Base-by-base conservation (phyloP, 139 green algal genomes). In the Chlorella sorokiniana region DNA sequence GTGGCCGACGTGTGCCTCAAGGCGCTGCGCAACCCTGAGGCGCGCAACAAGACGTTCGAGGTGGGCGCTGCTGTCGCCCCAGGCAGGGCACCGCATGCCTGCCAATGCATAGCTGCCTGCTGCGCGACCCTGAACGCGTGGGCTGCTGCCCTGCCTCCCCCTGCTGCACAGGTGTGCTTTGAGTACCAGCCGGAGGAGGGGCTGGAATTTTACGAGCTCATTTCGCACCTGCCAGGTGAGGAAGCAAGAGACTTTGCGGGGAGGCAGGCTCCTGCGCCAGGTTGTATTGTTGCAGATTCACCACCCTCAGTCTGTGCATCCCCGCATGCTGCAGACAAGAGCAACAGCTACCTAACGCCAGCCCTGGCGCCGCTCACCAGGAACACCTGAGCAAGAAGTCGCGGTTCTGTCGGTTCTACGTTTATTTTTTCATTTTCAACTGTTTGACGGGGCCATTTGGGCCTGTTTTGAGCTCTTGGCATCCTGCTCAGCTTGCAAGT, bases 21-120 rank as follows among this genome's bases (percentile, higher is more conserved):
- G 74, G 90, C 93, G 25, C 83, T 98, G 80, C 91, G 95, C 73
- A 88, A 94, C 75, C 65, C 78, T 37, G 81, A 79, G 37, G 96
- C 96, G 0, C 87, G 90, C 54, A 99, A 99, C 91, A 99, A 98
- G 91, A 98, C 95, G 0, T 99, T 99, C 74, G 97, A 99, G 61
- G 94, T 99, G 37, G 7, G 73, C 2, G 40, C 6, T 33, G 56
- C 18, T 6, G 29, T 16, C 18, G 22, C 48, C 16, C 14, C 14
- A 11, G 11, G 48, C 16, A 16, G 14, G 16, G 48, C 48, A 59
- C 48, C 11, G 48, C 16, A 25, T 59, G 48, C 16, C 16, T 59
- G 11, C 48, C 16, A 16, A 16, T 59, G 48, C 16, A 11, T 59
- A 25, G 11, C 48, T 59, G 16, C 48, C 6, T 33, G 56, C 18